Evolutionary conservation across 164 flowering plant genomes (phyloP).

Genomic region (Saururus chinensis): DNA sequence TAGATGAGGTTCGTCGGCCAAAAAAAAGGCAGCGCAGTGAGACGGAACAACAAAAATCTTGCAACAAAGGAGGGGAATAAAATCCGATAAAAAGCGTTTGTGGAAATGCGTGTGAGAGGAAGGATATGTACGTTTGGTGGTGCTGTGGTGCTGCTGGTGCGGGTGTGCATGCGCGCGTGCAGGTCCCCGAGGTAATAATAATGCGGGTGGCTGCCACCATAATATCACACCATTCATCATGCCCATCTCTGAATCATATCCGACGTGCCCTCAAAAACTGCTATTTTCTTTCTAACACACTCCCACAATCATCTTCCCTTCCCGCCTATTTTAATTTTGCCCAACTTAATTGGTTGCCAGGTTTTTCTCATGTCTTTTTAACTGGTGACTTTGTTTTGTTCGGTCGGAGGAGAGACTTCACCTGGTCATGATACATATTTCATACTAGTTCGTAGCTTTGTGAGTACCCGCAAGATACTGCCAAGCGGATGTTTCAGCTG

Average conservation of each 20-base stretch:
- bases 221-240: conserved; percentile 13
- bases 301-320: neutral
- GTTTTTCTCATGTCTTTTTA: too few relatives aligned
- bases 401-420: too few relatives aligned
- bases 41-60: neutral
- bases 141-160: conserved; percentile 11
- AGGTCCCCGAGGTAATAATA: conserved; percentile 16
- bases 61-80: neutral
- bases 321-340: neutral
- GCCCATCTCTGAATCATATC: conserved; percentile 16
- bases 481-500: too few relatives aligned
- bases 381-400: too few relatives aligned
- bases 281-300: neutral
- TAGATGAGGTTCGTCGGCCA: neutral
- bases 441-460: too few relatives aligned
- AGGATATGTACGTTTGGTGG: neutral
- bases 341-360: neutral
- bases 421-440: too few relatives aligned
- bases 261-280: conserved; percentile 16
- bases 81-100: neutral
- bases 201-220: conserved; percentile 18
- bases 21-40: neutral
- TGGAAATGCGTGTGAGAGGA: conserved; percentile 4
- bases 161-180: conserved; percentile 32
- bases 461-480: too few relatives aligned